phyloP scores from a whole-genome alignment of 2,329 filamentous ascomycete genomes.

The Fusarium redolens region DNA sequence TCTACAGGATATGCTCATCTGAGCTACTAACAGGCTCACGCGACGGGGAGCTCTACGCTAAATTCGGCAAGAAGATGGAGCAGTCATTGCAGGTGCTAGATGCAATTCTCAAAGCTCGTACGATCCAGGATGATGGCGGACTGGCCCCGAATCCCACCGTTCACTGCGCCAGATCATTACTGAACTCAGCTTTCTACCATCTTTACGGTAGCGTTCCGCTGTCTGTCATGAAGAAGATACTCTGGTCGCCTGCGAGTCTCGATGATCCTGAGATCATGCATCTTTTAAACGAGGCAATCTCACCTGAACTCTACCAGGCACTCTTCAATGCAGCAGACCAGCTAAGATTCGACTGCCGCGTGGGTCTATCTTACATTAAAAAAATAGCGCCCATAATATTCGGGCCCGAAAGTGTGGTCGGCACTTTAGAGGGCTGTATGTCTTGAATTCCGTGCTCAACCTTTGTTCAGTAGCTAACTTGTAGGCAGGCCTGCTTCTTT shows the following conservation, averaged over 20 bases:
- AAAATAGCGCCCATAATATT: slow-evolving; percentile 4
- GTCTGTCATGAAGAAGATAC: not conserved
- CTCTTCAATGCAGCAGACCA: not conserved
- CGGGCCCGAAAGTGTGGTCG: not conserved
- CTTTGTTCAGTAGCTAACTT: not conserved
- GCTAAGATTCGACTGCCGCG: not conserved
- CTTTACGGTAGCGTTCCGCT: not conserved
- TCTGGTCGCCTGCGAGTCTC: not conserved
- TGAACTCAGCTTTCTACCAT: not conserved
- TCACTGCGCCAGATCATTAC: not conserved
- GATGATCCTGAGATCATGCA: not conserved
- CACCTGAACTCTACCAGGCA: not conserved
- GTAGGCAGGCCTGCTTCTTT: not conserved
- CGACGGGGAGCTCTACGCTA: not conserved
- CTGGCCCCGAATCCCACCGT: not conserved
- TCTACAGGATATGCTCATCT: not conserved
- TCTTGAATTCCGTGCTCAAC: not conserved
- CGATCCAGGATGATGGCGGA: not conserved
- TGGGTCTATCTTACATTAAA: slow-evolving; percentile 1
- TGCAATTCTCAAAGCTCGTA: not conserved
- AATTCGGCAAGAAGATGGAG: not conserved
- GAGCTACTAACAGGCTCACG: not conserved
- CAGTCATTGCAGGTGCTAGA: not conserved
- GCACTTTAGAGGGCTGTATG: slow-evolving; percentile 2
- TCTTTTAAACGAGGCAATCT: not conserved